Base-by-base conservation (phyloP, 2,329 filamentous ascomycete genomes). In the Chrysoporthe cubensis region DNA sequence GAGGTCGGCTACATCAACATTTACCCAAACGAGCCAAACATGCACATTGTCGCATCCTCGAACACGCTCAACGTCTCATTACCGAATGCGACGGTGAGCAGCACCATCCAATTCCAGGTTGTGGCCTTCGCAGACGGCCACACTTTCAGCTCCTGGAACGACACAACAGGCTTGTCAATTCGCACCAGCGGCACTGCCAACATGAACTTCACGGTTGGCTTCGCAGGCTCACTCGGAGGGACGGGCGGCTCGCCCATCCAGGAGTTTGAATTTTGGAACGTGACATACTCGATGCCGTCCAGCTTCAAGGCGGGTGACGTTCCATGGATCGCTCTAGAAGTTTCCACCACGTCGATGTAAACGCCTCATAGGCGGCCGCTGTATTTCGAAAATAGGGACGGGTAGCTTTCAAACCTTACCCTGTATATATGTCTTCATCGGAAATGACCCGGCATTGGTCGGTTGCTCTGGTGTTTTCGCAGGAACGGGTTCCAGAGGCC, bases 21-120 rank as follows among this genome's bases (percentile, higher is more conserved):
- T 32, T 80, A 79, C 66, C 76, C 81, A 0, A 79, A 77, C 0
- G 78, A 83, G 65, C 75, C 73, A 50, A 74, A 77, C 8, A 72
- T 85, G 57, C 72, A 82, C 44, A 76, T 79, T 0, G 73, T 79
- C 48, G 81, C 84, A 0, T 76, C 77, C 1, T 79, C 81, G 0
- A 74, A 78, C 14, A 75, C 71, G 0, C 75, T 90, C 6, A 81
- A 80, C 14, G 73, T 89, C 1, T 81, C 82, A 0, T 89, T 89
- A 69, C 87, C 87, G 0, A 70, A 77, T 13, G 86, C 85, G 2
- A 85, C 82, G 54, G 72, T 77, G 0, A 76, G 75, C 2, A 85
- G 83, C 26, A 76, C 80, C 14, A 87, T 88, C 73, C 81, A 79
- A 2, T 79, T 88, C 42, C 70, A 85, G 2, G 80, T 87, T 0